phyloP scores from a whole-genome alignment of 1,284 basidiomycete genomes.

The Tausonia pullulans region DNA sequence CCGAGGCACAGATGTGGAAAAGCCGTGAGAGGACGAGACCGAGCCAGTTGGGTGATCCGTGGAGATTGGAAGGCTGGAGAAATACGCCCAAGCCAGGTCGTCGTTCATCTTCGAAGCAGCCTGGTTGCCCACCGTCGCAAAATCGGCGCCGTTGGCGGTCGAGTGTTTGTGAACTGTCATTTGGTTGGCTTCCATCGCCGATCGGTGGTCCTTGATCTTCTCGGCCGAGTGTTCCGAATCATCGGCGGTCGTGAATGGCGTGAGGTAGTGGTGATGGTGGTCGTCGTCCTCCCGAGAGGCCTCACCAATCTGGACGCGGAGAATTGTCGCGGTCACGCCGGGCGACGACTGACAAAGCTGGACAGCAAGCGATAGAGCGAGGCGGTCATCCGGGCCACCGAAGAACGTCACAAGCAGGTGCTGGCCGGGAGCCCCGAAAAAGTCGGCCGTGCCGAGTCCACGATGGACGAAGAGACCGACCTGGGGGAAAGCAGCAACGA shows the following conservation, averaged over 20 bases:
- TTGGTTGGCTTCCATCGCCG: slow-evolving; percentile 30
- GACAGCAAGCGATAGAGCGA: slow-evolving; percentile 63
- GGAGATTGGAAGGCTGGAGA: slow-evolving; percentile 21
- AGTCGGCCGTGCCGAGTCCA: slow-evolving; percentile 34
- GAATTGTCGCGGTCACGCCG: slow-evolving; percentile 54
- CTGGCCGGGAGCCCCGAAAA: slow-evolving; percentile 29
- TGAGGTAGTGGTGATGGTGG: background rate
- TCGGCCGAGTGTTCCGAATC: slow-evolving; percentile 16
- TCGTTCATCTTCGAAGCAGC: slow-evolving; percentile 36
- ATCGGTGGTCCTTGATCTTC: slow-evolving; percentile 28
- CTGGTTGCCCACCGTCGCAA: slow-evolving; percentile 23
- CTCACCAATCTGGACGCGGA: slow-evolving; percentile 35
- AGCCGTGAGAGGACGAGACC: slow-evolving; percentile 16
- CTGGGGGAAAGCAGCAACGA: slow-evolving; percentile 7
- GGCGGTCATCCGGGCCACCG: slow-evolving; percentile 82
- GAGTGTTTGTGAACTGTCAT: slow-evolving; percentile 26
- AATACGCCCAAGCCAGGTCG: slow-evolving; percentile 34
- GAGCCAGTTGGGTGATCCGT: slow-evolving; percentile 9
- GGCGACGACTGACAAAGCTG: slow-evolving; percentile 58
- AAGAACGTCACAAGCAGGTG: slow-evolving; percentile 81
- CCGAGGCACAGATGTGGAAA: slow-evolving; percentile 28
- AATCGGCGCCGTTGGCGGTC: background rate
- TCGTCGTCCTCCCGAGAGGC: background rate
- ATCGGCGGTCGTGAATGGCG: background rate
- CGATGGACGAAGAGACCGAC: slow-evolving; percentile 72